Percentiles rank a stretch among this genome's conserved stretches.
phyloP scores from a whole-genome alignment of 108 stramenopile species.

The Cyclostephanos invisitatus region DNA sequence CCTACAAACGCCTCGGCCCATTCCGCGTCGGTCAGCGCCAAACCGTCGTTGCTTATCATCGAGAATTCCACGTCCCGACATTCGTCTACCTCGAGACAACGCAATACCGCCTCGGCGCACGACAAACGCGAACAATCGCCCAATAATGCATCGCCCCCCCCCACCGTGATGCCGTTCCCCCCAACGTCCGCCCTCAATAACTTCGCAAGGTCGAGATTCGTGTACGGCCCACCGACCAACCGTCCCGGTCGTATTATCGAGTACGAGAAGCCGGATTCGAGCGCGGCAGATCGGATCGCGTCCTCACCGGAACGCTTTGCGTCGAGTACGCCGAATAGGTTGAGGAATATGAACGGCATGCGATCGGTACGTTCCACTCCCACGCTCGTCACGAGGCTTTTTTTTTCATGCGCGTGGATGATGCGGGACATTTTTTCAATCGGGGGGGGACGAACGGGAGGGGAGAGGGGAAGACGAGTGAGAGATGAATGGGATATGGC shows the following conservation, averaged over 20 bases:
- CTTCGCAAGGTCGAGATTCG: slow-evolving; percentile 48
- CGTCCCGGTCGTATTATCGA: slow-evolving; percentile 51
- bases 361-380: slow-evolving; percentile 43
- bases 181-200: slow-evolving; percentile 52
- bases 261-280: slow-evolving; percentile 30
- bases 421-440: background rate
- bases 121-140: slow-evolving; percentile 73
- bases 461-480: too few species aligned
- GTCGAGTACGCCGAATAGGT: slow-evolving; percentile 56
- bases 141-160: slow-evolving; percentile 57
- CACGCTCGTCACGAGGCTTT: slow-evolving; percentile 40
- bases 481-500: background rate
- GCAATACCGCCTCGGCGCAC: slow-evolving; percentile 58
- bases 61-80: slow-evolving; percentile 60
- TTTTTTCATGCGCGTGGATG: slow-evolving; percentile 3
- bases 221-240: slow-evolving; percentile 54
- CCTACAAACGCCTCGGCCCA: slow-evolving; percentile 53
- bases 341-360: slow-evolving; percentile 55
- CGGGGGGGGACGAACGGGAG: too few species aligned
- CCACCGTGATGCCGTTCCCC: slow-evolving; percentile 61
- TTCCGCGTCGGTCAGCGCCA: slow-evolving; percentile 46
- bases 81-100: slow-evolving; percentile 42
- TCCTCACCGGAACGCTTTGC: slow-evolving; percentile 51
- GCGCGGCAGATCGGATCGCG: slow-evolving; percentile 35
- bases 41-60: slow-evolving; percentile 55